These are phyloP conservation scores for Sporisorium iseilematis-ciliati DNA, from an alignment of 1,284 basidiomycete species.

Conservation along the genomic window DNA sequence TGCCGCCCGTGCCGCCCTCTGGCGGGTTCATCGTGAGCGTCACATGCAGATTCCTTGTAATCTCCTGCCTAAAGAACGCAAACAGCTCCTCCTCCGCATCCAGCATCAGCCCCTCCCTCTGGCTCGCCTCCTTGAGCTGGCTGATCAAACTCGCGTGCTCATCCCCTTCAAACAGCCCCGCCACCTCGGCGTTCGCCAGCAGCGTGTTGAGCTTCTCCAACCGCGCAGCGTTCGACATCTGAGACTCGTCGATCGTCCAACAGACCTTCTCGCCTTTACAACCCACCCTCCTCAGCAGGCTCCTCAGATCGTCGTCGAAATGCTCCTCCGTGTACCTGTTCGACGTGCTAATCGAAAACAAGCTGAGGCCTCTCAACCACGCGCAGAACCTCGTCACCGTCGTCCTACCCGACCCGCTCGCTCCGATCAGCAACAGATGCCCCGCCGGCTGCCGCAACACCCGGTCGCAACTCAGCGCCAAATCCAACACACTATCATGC, in stretches of 20 bases:
- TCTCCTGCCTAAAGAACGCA: slow-evolving; percentile 60
- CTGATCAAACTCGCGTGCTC: slow-evolving; percentile 97
- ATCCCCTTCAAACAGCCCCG: slow-evolving; percentile 87
- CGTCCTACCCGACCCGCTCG: slow-evolving; percentile 98
- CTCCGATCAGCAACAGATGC: slow-evolving; percentile 94
- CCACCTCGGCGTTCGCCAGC: slow-evolving; percentile 98
- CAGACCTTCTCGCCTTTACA: slow-evolving; percentile 99
- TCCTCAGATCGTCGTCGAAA: slow-evolving; percentile 96
- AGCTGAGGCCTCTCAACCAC: slow-evolving; percentile 98
- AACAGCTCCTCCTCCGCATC: slow-evolving; percentile 84
- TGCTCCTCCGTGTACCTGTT: slow-evolving; percentile 98
- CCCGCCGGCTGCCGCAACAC: slow-evolving; percentile 99
- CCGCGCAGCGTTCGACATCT: slow-evolving; percentile 98
- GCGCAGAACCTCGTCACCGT: slow-evolving; percentile 98
- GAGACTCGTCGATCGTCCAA: slow-evolving; percentile 99
- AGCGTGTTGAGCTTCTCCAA: slow-evolving; percentile 99
- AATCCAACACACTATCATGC: slow-evolving; percentile 98
- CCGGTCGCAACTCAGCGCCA: slow-evolving; percentile 95
- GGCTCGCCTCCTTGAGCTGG: slow-evolving; percentile 97
- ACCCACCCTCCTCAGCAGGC: slow-evolving; percentile 90
- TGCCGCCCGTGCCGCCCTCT: slow-evolving; percentile 90
- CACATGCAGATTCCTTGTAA: slow-evolving; percentile 64
- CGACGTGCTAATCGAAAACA: slow-evolving; percentile 98
- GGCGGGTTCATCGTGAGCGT: slow-evolving; percentile 99
- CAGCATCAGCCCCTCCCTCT: slow-evolving; percentile 95